Base-by-base conservation (phyloP, 495 filamentous ascomycete species). In the Pseudevernia furfuracea region DNA sequence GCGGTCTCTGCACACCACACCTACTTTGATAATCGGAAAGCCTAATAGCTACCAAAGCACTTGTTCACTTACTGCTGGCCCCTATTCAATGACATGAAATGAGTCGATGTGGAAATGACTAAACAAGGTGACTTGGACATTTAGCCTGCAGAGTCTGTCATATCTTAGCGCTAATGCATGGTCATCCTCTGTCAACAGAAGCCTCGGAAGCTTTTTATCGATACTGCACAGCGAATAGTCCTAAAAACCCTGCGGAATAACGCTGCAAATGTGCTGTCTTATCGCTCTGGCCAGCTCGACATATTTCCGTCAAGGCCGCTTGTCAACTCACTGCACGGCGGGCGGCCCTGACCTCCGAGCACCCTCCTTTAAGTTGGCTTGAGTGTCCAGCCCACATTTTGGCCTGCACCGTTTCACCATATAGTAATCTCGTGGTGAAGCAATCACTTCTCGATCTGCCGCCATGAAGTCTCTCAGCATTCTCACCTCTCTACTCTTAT, bases 171-270 rank as follows among this genome's bases (percentile, higher is more conserved):
- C 48, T 52, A 52, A 52, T 52, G 48, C 48, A 52, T 4, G 0
- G 48, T 52, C 48, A 52, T 52, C 46, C 17, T 52, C 46, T 52
- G 14, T 52, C 48, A 52, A 52, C n/a, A n/a, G n/a, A n/a, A n/a
- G n/a, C n/a, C n/a, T n/a, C n/a, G n/a, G n/a, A n/a, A n/a, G 1
- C 48, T 52, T 52, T 52, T 25, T 52, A 1, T 52, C 48, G 14
- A 23, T 4, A 5, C 14, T 7, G 25, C 46, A 23, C 17, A 3
- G 19, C 3, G 48, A 52, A 52, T 8, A 25, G 12, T n/a, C 17
- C 48, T 52, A 52, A 52, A 52, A 7, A 12, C 14, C 48, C 48
- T 23, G 48, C 48, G 4, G 19, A 52, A 52, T 52, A 52, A 52
- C 14, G 48, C 48, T 52, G 48, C n/a, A n/a, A n/a, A n/a, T n/a